Evolutionary conservation across 2,329 filamentous ascomycete genomes (phyloP).

Genomic region (Ilyonectria destructans): DNA sequence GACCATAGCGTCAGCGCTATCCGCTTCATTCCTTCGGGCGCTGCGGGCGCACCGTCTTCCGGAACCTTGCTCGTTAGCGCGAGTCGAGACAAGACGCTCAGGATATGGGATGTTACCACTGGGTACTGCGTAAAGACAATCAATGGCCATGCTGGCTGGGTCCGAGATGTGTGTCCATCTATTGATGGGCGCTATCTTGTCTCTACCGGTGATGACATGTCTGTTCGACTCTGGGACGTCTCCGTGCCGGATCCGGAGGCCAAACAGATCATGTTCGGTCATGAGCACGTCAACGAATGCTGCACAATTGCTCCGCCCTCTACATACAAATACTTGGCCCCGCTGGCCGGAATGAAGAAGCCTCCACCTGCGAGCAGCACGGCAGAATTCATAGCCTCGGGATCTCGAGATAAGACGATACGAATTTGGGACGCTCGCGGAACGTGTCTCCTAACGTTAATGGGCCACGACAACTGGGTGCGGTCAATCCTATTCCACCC

Average conservation of each 20-base stretch:
- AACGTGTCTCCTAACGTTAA: slow-evolving; percentile 85
- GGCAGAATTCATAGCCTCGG: slow-evolving; percentile 92
- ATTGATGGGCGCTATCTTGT: slow-evolving; percentile 87
- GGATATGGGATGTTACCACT: slow-evolving; percentile 94
- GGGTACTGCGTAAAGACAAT: slow-evolving; percentile 95
- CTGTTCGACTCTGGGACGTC: slow-evolving; percentile 88
- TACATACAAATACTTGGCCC: slow-evolving; percentile 83
- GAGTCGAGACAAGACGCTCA: slow-evolving; percentile 86
- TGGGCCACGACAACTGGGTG: slow-evolving; percentile 96
- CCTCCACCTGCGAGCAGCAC: slow-evolving; percentile 81
- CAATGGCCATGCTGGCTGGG: slow-evolving; percentile 89
- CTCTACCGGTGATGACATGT: slow-evolving; percentile 87
- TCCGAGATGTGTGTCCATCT: slow-evolving; percentile 89
- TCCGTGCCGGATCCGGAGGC: slow-evolving; percentile 76
- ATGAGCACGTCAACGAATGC: slow-evolving; percentile 90
- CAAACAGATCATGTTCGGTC: slow-evolving; percentile 86
- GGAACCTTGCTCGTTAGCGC: slow-evolving; percentile 90
- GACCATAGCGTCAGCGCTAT: slow-evolving; percentile 93
- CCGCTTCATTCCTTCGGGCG: slow-evolving; percentile 88
- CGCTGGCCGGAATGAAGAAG: slow-evolving; percentile 87
- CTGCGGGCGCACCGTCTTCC: slow-evolving; percentile 82
- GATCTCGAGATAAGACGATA: slow-evolving; percentile 91
- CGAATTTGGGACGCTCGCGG: slow-evolving; percentile 91
- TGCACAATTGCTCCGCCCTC: slow-evolving; percentile 88
- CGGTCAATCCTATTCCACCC: slow-evolving; percentile 90